Base-by-base conservation (phyloP, 2,329 filamentous ascomycete species). In the Paecilomyces dactylethromorphus region DNA sequence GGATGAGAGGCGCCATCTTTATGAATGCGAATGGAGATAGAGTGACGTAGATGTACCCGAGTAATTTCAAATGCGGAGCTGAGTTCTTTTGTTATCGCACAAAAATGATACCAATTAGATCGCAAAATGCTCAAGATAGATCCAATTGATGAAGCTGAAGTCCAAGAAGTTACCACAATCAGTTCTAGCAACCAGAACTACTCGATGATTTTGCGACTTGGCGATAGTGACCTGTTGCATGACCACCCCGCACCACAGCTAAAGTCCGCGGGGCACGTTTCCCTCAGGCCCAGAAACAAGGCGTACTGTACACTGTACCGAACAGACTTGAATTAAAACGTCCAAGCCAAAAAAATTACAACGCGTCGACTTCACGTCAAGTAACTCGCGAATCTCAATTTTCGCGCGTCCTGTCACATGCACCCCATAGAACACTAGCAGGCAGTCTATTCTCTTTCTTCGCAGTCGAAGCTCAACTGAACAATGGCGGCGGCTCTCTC, bases 1-100 rank as follows among this genome's bases (percentile, higher is more conserved):
- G 88, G 73, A 97, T 94, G 54, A 78, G 70, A 26, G 80, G 74
- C 21, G 73, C 64, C 76, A 78, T 78, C 49, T 26, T 65, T 58
- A 50, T 39, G 29, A 31, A 57, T 58, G 33, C 61, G 11, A 31
- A 13, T 6, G 52, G 26, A 10, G 60, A 54, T 63, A 62, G 12
- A 29, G 5, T 29, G 26, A 29, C 26, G 2, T 29, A 5, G 18
- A 24, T 11, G 2, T 55, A 21, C 49, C 24, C 53, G 11, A 22
- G 21, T 8, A 10, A 3, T 29, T 2, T 29, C 22, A 52, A 12
- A 6, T 52, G 50, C 26, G 22, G 11, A 24, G 21, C 8, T 18
- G n/a, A 18, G 39, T 2, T 6, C 6, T 15, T 39, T 45, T 18
- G n/a, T 18, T 45, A 45, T 45, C 39, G 35, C 15, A 10, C n/a